These are phyloP conservation scores for Alternaria consortialis DNA, from an alignment of 2,329 filamentous ascomycete species.

Conservation along the genomic window DNA sequence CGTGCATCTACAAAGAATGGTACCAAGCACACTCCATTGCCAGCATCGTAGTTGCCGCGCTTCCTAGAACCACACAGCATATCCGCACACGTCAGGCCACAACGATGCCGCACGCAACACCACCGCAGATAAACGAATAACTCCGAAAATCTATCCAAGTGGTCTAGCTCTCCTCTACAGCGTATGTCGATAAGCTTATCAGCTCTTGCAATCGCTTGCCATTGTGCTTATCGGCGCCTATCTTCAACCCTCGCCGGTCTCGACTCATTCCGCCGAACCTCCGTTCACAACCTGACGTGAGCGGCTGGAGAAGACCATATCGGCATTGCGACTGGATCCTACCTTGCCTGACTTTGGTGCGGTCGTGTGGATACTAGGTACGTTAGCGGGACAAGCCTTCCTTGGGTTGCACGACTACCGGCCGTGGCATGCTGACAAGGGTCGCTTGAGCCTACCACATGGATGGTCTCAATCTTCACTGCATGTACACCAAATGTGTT, in stretches of 20 bases:
- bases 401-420: constrained; percentile 9
- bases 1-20: not conserved
- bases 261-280: not conserved
- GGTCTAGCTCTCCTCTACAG: not conserved
- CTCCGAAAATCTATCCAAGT: constrained; percentile 4
- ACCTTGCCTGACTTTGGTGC: constrained; percentile 6
- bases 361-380: not conserved
- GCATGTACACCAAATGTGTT: constrained; percentile 3
- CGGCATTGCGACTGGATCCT: not conserved
- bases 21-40: not conserved
- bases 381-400: constrained; percentile 12
- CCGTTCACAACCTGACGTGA: constrained; percentile 6
- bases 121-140: not conserved
- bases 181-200: constrained; percentile 13
- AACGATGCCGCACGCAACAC: not conserved
- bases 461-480: constrained; percentile 13
- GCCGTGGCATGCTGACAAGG: constrained; percentile 9
- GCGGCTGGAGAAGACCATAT: not conserved
- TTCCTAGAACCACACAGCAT: not conserved
- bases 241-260: constrained; percentile 7
- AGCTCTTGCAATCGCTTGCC: not conserved
- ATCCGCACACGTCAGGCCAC: no score
- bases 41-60: not conserved
- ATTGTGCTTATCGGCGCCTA: constrained; percentile 19
- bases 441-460: constrained; percentile 12